Conservation (phyloP, 805 yeast genomes). For the Wickerhamomyces rabaulensis region DNA sequence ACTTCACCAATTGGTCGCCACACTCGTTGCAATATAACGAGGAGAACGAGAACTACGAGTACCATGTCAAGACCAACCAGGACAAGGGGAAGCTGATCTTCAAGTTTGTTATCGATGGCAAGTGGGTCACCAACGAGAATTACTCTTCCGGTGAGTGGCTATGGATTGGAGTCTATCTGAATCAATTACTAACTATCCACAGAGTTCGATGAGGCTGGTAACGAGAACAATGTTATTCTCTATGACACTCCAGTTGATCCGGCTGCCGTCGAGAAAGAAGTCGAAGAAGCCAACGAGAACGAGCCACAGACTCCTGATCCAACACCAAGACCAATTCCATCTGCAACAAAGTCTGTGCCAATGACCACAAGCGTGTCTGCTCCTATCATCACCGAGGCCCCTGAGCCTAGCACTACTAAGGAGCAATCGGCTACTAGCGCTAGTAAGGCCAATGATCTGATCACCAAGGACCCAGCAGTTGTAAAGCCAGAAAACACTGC, state of each 20-base stretch:
- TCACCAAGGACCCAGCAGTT: background rate
- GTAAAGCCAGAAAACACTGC: conserved; percentile 1
- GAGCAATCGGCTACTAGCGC: background rate
- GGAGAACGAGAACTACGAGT: conserved; percentile 6
- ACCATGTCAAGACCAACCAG: conserved; percentile 4
- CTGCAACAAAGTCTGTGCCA: background rate
- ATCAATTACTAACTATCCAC: conserved; percentile 18
- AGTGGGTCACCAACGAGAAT: conserved; percentile 17
- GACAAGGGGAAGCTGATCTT: conserved; percentile 15
- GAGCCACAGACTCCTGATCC: conserved; percentile 28
- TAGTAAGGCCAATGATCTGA: background rate
- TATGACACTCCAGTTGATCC: conserved; percentile 9
- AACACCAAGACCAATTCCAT: conserved; percentile 11
- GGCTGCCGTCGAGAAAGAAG: conserved; percentile 1
- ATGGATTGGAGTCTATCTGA: too few species aligned
- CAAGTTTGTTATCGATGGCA: conserved; percentile 20
- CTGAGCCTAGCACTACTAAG: background rate
- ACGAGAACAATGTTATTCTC: conserved; percentile 32
- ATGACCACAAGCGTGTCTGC: background rate
- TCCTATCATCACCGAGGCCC: background rate
- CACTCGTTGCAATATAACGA: conserved; percentile 10
- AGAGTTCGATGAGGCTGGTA: conserved; percentile 31
- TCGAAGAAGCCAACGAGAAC: background rate
- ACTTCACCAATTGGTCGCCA: conserved; percentile 30
- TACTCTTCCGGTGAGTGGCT: conserved; percentile 17